A percentile compares a stretch with the other conserved stretches of the same genome.
phyloP scores from a whole-genome alignment of 2,329 filamentous ascomycete genomes.

The Fusarium abutilonis region DNA sequence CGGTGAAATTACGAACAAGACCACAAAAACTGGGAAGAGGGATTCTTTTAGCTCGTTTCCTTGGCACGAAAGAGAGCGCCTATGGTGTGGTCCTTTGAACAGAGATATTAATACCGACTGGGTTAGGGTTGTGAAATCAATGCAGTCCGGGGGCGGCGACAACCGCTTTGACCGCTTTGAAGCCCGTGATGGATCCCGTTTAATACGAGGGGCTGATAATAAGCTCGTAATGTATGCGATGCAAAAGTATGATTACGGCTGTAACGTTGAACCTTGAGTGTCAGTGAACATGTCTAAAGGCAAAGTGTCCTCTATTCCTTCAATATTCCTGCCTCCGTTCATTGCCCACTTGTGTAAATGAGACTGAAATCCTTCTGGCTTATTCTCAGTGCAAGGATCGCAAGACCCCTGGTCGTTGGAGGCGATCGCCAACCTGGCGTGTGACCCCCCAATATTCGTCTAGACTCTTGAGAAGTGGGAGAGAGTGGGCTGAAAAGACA shows the following conservation, averaged over 20 bases:
- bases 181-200: constrained; percentile 40
- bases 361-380: neutral
- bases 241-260: constrained; percentile 25
- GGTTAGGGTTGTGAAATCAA: constrained; percentile 38
- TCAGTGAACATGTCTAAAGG: neutral
- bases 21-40: constrained; percentile 24
- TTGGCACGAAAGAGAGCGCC: constrained; percentile 27
- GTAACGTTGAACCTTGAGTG: constrained; percentile 7
- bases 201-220: constrained; percentile 34
- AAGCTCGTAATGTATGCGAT: constrained; percentile 39
- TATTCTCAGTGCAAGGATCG: constrained; percentile 24
- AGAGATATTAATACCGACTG: constrained; percentile 29
- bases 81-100: constrained; percentile 34
- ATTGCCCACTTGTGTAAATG: constrained; percentile 6
- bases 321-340: neutral
- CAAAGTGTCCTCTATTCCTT: constrained; percentile 29
- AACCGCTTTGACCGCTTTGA: constrained; percentile 43
- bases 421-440: constrained; percentile 30
- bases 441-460: constrained; percentile 41
- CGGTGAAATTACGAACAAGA: constrained; percentile 27
- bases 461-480: constrained; percentile 23
- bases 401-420: constrained; percentile 33
- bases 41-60: constrained; percentile 36
- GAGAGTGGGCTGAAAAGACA: constrained; percentile 29
- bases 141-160: constrained; percentile 38